Conservation (phyloP, 495 filamentous ascomycete species). For the Neurospora sp. region DNA sequence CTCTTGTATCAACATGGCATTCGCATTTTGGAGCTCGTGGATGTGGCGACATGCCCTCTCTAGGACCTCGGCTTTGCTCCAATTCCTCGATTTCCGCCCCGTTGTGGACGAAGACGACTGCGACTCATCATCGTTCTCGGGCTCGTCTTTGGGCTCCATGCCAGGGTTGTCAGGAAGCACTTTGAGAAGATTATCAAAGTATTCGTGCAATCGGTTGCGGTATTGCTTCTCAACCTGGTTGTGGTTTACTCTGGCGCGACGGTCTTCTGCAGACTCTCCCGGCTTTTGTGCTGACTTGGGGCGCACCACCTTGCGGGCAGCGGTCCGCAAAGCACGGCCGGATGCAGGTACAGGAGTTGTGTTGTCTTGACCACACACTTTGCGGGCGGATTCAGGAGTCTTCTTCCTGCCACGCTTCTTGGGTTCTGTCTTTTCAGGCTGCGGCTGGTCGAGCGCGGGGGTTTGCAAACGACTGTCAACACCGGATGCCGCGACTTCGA, state of each 20-base stretch:
- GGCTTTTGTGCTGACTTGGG: neutral
- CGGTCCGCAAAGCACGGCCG: slow-evolving; percentile 4
- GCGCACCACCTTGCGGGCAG: slow-evolving; percentile 1
- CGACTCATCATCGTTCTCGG: neutral
- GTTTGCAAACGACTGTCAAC: neutral
- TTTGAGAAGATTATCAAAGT: slow-evolving; percentile 17
- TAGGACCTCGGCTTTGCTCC: slow-evolving; percentile 23
- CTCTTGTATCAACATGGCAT: neutral
- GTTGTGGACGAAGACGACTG: neutral
- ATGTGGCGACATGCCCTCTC: slow-evolving; percentile 17
- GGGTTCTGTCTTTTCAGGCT: neutral
- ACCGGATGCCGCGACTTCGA: neutral
- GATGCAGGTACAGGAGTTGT: neutral
- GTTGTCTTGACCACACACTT: neutral
- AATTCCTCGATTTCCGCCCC: neutral
- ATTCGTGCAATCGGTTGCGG: slow-evolving; percentile 18
- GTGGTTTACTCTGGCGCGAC: slow-evolving; percentile 16
- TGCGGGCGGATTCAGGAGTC: neutral
- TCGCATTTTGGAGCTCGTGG: neutral
- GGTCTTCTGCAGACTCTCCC: slow-evolving; percentile 13
- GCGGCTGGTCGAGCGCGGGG: neutral
- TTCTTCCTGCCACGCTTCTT: neutral
- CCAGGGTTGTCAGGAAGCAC: slow-evolving; percentile 10
- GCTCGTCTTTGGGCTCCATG: neutral
- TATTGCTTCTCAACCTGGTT: slow-evolving; percentile 25